Evolutionary conservation across 2,329 filamentous ascomycete species (phyloP), one percentile per base, ranked within the genome.

Genomic region (Colletotrichum sp.): DNA sequence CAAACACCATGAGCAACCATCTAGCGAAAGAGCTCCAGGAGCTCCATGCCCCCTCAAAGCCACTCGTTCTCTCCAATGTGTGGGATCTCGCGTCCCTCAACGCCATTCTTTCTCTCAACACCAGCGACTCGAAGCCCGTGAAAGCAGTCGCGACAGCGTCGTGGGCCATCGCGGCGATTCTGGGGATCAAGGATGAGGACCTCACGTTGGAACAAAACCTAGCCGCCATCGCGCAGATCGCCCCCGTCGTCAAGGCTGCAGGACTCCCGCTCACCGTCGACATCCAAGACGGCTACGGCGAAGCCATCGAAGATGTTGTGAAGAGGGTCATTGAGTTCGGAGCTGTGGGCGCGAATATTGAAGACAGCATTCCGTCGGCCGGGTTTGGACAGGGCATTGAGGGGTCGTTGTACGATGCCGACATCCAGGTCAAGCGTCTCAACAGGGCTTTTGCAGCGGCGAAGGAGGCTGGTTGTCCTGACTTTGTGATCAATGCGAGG

Each of bases 221-320:
- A 39, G 81, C 83, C 2, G 87, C 87, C 13, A 84, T 90, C 43
- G 77, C 81, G 6, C 82, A 81, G 13, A 86, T 93, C 72, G 86
- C 87, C 0, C 81, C 83, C 3, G 80, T 89, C 6, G 86, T 86
- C 15, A 80, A 80, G 13, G 78, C 83, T 15, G 82, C 84, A 48
- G 82, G 84, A 7, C 82, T 90, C 3, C 90, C 90, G 0, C 80
- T 93, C 1, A 90, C 88, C 0, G 89, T 88, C 7, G 92, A 93
- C 79, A 80, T 93, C 4, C 91, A 93, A 80, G 91, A 93, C 78
- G 92, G 91, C 0, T 93, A 92, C 77, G 88, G 87, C 3, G 82
- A 86, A 4, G 79, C 80, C 24, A 84, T 91, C 3, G 86, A 83
- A 7, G 84, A 87, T 6, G 88, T 85, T 0, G 83, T 92, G 4